Conservation (phyloP, 805 yeast species). For the Alloascoidea africana region DNA sequence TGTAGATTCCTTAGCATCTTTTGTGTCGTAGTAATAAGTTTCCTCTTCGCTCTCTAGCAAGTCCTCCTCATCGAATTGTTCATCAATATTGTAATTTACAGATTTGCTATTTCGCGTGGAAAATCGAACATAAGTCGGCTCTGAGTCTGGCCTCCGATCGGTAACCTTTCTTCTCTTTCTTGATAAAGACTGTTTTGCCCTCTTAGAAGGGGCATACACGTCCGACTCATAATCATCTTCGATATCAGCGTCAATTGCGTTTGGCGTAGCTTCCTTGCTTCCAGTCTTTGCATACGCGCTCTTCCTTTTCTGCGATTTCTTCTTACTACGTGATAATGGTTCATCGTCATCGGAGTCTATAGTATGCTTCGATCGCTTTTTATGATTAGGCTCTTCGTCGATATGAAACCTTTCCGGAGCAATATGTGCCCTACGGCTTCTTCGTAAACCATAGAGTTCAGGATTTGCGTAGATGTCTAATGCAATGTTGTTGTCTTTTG, state of each 20-base stretch:
- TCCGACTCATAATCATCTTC: not conserved
- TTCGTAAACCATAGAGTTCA: conserved; percentile 25
- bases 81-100: conserved; percentile 69
- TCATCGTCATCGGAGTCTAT: conserved; percentile 12
- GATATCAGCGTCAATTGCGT: conserved; percentile 4
- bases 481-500: no score
- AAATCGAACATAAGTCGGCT: conserved; percentile 47
- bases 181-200: conserved; percentile 10
- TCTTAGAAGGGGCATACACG: conserved; percentile 5
- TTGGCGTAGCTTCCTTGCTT: conserved; percentile 17
- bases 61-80: conserved; percentile 41
- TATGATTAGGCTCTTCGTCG: conserved; percentile 8
- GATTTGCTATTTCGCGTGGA: conserved; percentile 57
- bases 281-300: not conserved
- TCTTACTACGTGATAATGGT: conserved; percentile 10
- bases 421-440: conserved; percentile 20
- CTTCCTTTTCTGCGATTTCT: conserved; percentile 8
- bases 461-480: conserved; percentile 19
- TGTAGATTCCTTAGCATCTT: not conserved
- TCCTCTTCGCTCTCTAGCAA: conserved; percentile 21
- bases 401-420: conserved; percentile 14
- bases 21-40: conserved; percentile 4
- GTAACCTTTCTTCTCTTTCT: conserved; percentile 7
- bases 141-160: conserved; percentile 6
- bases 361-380: conserved; percentile 9